Evolutionary conservation across 805 yeast species (phyloP).

Genomic region (Helenozyma baotianmanensis): DNA sequence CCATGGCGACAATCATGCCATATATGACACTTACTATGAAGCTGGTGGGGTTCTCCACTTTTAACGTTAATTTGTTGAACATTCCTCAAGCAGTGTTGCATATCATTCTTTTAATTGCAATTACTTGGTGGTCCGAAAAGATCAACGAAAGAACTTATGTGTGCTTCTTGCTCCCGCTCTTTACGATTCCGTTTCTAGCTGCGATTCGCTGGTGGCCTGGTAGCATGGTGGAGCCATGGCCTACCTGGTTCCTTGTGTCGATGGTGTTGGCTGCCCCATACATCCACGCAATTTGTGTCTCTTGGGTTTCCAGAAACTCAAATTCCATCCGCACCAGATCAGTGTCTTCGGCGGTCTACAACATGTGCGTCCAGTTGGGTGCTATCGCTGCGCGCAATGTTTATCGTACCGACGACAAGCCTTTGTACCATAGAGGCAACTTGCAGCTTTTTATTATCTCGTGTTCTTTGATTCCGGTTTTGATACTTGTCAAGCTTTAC

Average conservation of each 20-base stretch:
- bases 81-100: conserved; percentile 44
- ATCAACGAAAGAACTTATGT: conserved; percentile 21
- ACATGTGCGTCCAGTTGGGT: conserved; percentile 60
- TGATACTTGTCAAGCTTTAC: conserved; percentile 29
- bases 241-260: conserved; percentile 36
- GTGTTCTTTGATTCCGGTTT: conserved; percentile 17
- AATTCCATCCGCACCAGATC: conserved; percentile 61
- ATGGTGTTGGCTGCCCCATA: conserved; percentile 42
- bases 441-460: conserved; percentile 28
- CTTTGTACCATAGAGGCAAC: conserved; percentile 59
- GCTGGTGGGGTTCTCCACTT: conserved; percentile 47
- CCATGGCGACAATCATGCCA: conserved; percentile 13
- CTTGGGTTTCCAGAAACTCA: conserved; percentile 61
- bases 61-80: conserved; percentile 47
- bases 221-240: conserved; percentile 37
- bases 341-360: conserved; percentile 60
- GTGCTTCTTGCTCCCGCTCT: conserved; percentile 21
- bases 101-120: conserved; percentile 17
- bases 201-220: conserved; percentile 40
- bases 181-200: conserved; percentile 24
- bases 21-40: conserved; percentile 50
- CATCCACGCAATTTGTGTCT: conserved; percentile 51
- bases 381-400: conserved; percentile 51
- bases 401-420: conserved; percentile 54
- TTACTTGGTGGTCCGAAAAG: conserved; percentile 20